Conservation (phyloP, 1,284 basidiomycete species). For the Amylostereum areolatum region DNA sequence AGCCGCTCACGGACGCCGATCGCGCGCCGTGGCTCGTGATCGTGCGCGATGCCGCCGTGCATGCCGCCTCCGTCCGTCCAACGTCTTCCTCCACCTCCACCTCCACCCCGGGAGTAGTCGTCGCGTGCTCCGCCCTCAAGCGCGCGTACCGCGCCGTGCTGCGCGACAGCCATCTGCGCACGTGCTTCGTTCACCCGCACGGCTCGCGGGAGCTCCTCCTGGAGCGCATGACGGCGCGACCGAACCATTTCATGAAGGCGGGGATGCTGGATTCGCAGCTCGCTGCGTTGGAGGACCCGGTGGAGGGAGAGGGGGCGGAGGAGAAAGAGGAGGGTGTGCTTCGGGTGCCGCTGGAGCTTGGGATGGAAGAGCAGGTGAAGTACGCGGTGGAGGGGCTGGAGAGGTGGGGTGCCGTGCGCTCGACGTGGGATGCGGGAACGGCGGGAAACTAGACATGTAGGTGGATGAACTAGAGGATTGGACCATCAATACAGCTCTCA, state of each 20-base stretch:
- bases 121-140: conserved; percentile 88
- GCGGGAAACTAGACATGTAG: too few relatives aligned
- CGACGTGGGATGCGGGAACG: background rate
- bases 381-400: conserved; percentile 31
- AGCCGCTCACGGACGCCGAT: conserved; percentile 79
- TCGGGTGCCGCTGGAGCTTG: conserved; percentile 51
- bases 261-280: conserved; percentile 86
- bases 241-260: conserved; percentile 88
- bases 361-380: conserved; percentile 54
- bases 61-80: conserved; percentile 12
- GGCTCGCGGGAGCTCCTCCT: conserved; percentile 60
- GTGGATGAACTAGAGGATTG: too few relatives aligned
- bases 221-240: conserved; percentile 65
- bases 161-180: conserved; percentile 53
- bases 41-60: conserved; percentile 64
- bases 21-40: conserved; percentile 81
- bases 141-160: conserved; percentile 78
- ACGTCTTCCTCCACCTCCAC: background rate
- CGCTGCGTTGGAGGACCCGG: conserved; percentile 71
- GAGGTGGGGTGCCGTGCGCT: conserved; percentile 9
- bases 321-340: conserved; percentile 57
- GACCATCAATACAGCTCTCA: too few relatives aligned
- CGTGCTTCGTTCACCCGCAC: conserved; percentile 82
- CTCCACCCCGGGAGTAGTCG: conserved; percentile 52
- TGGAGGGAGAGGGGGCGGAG: conserved; percentile 21